Base-by-base conservation (phyloP, 2,329 filamentous ascomycete genomes). In the Akanthomyces muscarius region DNA sequence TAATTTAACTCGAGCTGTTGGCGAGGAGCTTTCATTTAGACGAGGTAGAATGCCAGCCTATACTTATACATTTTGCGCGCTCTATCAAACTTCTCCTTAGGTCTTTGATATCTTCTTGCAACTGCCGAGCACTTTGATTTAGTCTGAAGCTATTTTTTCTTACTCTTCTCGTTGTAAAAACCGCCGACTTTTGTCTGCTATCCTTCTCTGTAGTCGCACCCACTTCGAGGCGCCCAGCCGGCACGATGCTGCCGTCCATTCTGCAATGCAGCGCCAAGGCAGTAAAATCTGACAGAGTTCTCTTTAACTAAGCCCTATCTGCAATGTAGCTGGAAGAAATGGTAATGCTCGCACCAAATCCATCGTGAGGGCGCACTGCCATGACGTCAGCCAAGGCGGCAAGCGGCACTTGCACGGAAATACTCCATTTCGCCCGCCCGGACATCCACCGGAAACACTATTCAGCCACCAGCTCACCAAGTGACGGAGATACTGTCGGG, bases 321-420 rank as follows among this genome's bases (percentile, higher is more conserved):
- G 10, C 7, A 4, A 55, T 16, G 18, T 42, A 42, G 21, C 36
- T 6, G 36, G 6, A 55, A 42, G 41, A 55, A 50, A 44, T 13
- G 48, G 47, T 13, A 18, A 50, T 28, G 14, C 6, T 16, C n/a
- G 33, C 55, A 11, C 4, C 13, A 28, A 3, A 38, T 2, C 21
- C 28, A 50, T 50, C 1, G 10, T 28, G n/a, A 50, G 44, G 1
- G 28, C 42, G 10, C 28, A 16, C 30, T 4, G 21, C 13, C 42
- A 58, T 58, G 44, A 58, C 55, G 55, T 58, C 55, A 58, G 55
- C 44, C 44, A 50, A 58, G 55, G 13, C 30, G 55, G 55, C 13
- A 48, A 16, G 42, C 55, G 55, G 42, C 4, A 48, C 42, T 16
- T 23, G 28, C n/a, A 13, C 28, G 28, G 42, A 16, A 33, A 38